These are phyloP conservation scores for Scutellaria barbata DNA, from an alignment of 257 asterid genomes.

Conservation along the genomic window DNA sequence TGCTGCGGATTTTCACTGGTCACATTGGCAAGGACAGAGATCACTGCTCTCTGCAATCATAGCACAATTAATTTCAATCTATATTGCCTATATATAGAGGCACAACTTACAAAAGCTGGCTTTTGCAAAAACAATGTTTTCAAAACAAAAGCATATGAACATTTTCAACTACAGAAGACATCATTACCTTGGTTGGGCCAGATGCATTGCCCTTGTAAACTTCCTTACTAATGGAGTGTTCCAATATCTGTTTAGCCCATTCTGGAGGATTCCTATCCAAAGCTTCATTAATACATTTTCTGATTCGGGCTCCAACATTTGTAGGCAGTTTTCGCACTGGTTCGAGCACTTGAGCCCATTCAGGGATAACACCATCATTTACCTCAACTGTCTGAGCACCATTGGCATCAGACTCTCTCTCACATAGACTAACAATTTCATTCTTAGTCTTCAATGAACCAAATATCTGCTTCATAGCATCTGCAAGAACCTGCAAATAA, in stretches of 20 bases:
- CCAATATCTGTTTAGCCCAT: constrained; percentile 79
- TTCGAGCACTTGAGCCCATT: constrained; percentile 89
- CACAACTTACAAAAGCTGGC: constrained; percentile 4
- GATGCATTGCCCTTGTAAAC: constrained; percentile 99
- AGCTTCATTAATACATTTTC: constrained; percentile 83
- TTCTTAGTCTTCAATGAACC: constrained; percentile 64
- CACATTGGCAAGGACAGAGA: constrained; percentile 70
- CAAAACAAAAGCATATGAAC: constrained; percentile 18
- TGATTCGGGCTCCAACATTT: constrained; percentile 93
- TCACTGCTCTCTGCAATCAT: constrained; percentile 80
- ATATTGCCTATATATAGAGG: background rate
- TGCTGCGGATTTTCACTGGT: constrained; percentile 55
- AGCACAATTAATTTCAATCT: constrained; percentile 27
- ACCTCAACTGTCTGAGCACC: constrained; percentile 53
- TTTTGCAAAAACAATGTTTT: background rate
- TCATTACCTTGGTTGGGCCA: constrained; percentile 94
- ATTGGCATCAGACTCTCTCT: constrained; percentile 53
- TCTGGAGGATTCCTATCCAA: constrained; percentile 79
- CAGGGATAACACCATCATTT: constrained; percentile 64
- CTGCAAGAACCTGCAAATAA: constrained; percentile 84
- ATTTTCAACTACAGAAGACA: constrained; percentile 27
- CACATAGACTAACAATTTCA: constrained; percentile 52
- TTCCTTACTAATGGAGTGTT: constrained; percentile 90
- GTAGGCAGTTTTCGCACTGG: constrained; percentile 98
- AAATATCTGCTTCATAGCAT: constrained; percentile 75